A percentile compares a stretch with the other conserved stretches of the same genome.
Conservation (phyloP, 2,329 filamentous ascomycete genomes). For the Paracoccidioides brasiliensis region DNA sequence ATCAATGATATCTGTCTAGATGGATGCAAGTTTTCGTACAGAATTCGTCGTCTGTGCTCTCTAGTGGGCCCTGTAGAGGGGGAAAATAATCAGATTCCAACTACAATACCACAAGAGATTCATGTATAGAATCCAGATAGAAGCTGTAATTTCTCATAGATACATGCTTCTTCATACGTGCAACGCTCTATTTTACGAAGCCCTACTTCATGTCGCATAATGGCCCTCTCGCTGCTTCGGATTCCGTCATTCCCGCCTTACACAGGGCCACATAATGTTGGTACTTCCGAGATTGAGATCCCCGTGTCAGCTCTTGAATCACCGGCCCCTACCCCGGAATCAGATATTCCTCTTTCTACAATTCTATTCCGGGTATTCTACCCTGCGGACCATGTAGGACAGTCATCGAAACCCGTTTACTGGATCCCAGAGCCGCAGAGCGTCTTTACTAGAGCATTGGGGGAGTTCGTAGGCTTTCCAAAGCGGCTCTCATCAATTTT, state of each 20-base stretch:
- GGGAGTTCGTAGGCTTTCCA: constrained; percentile 58
- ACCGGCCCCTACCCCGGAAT: constrained; percentile 39
- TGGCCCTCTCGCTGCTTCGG: constrained; percentile 26
- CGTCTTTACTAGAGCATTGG: constrained; percentile 61
- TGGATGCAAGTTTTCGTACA: neutral
- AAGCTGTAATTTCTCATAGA: neutral
- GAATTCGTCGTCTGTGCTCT: neutral
- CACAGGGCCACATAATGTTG: constrained; percentile 64
- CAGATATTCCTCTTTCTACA: constrained; percentile 50
- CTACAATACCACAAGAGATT: neutral
- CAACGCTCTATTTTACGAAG: neutral
- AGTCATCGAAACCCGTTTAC: constrained; percentile 47
- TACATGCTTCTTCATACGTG: neutral
- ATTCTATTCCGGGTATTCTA: constrained; percentile 75
- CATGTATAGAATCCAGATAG: neutral
- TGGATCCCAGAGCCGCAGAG: constrained; percentile 72
- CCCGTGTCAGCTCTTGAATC: constrained; percentile 43
- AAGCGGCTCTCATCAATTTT: constrained; percentile 32
- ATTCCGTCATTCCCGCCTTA: constrained; percentile 62
- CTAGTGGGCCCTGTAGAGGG: neutral
- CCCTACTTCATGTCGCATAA: neutral
- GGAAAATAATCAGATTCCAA: neutral
- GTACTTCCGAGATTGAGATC: constrained; percentile 68
- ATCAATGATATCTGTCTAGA: neutral
- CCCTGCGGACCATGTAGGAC: constrained; percentile 41